These are phyloP conservation scores for Vigna hirtella DNA, from an alignment of 306 rosid genomes.

Conservation along the genomic window DNA sequence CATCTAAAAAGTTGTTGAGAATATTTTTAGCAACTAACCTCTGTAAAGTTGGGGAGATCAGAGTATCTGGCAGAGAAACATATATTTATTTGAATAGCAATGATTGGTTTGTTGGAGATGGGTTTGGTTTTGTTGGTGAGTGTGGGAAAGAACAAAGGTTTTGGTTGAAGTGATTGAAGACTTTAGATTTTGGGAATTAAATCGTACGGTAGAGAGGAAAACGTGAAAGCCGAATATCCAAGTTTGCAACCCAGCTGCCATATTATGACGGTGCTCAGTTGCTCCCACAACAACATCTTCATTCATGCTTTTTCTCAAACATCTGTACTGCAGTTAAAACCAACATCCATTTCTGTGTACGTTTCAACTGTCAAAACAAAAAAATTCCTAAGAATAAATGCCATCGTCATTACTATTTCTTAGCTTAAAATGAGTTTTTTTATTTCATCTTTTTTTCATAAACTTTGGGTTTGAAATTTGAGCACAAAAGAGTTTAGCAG, in stretches of 20 bases:
- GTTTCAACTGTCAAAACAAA: too few species aligned
- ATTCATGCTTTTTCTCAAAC: too few species aligned
- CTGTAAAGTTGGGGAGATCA: neutral
- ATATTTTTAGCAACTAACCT: constrained; percentile 12
- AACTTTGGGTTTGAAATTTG: neutral
- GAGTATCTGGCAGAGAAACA: neutral
- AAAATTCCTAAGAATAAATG: too few species aligned
- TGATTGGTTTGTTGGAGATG: constrained; percentile 61
- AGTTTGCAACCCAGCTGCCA: neutral
- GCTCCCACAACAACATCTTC: too few species aligned
- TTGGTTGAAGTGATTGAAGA: constrained; percentile 30
- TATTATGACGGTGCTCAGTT: too few species aligned
- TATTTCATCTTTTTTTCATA: too few species aligned
- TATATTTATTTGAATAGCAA: constrained; percentile 19
- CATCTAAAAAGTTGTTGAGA: constrained; percentile 33
- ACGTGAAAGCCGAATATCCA: constrained; percentile 16
- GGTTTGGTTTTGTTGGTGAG: constrained; percentile 37
- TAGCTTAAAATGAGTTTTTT: too few species aligned
- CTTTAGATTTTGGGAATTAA: constrained; percentile 34
- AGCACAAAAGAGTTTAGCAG: constrained; percentile 9
- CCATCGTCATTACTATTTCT: too few species aligned
- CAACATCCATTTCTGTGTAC: too few species aligned
- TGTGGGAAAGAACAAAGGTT: constrained; percentile 31
- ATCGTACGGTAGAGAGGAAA: neutral
- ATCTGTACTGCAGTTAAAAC: too few species aligned